A percentile compares a stretch with the other conserved stretches of the same genome.
These are phyloP conservation scores for Ceratobasidium sp. DNA, from an alignment of 1,284 basidiomycete genomes.

Conservation along the genomic window DNA sequence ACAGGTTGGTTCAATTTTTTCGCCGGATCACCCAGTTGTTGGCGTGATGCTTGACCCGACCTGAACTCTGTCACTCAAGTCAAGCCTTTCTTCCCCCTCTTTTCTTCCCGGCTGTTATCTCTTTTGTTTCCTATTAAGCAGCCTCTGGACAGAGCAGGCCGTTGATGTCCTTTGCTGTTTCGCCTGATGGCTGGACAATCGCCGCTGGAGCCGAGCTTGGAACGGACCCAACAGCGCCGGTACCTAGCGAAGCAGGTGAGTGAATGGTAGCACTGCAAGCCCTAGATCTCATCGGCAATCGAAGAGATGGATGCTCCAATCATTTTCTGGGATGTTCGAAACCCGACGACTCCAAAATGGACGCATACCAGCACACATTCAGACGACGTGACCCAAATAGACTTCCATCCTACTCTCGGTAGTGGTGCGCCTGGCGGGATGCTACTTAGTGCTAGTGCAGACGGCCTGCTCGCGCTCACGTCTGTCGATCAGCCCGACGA, in stretches of 20 bases:
- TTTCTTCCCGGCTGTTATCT: not conserved
- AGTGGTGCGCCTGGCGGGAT: conserved; percentile 50
- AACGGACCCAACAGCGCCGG: conserved; percentile 65
- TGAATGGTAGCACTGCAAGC: not conserved
- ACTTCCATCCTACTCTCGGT: conserved; percentile 57
- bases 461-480: conserved; percentile 72
- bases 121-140: conserved; percentile 36
- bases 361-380: conserved; percentile 72
- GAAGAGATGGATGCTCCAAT: conserved; percentile 39
- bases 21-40: conserved; percentile 32
- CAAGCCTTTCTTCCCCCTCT: conserved; percentile 35
- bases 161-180: conserved; percentile 71
- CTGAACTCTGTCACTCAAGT: conserved; percentile 41
- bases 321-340: conserved; percentile 61
- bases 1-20: conserved; percentile 41
- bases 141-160: conserved; percentile 38
- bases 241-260: conserved; percentile 37
- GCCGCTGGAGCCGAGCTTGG: conserved; percentile 74
- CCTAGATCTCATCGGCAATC: not conserved
- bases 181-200: conserved; percentile 66
- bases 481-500: conserved; percentile 72
- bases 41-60: conserved; percentile 41
- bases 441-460: conserved; percentile 72
- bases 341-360: conserved; percentile 59
- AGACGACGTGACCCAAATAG: conserved; percentile 74